These are phyloP conservation scores for Prunus persica DNA, from an alignment of 306 rosid genomes.

Conservation along the genomic window Prunus_persica_NCBIv2 NC_034012.1:6805001-6805500, in stretches of 20 bases:
- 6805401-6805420: background rate
- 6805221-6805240: background rate
- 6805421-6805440: background rate
- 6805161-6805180: background rate
- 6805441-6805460: background rate
- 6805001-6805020: conserved; percentile 76
- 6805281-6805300: background rate
- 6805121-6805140: background rate
- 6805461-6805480: background rate
- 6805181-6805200: background rate
- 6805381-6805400: background rate
- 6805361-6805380: background rate
- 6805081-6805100: background rate
- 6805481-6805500: background rate
- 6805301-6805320: background rate
- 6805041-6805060: no score
- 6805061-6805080: background rate
- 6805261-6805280: background rate
- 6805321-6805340: background rate
- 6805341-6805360: background rate
- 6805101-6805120: background rate
- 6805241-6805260: background rate
- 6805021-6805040: conserved; percentile 57
- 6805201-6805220: background rate
- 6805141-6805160: background rate